Evolutionary conservation across 106 monocot species (phyloP), one percentile per base, ranked within the genome.

Genomic region (Apostasia shenzhenica): DNA sequence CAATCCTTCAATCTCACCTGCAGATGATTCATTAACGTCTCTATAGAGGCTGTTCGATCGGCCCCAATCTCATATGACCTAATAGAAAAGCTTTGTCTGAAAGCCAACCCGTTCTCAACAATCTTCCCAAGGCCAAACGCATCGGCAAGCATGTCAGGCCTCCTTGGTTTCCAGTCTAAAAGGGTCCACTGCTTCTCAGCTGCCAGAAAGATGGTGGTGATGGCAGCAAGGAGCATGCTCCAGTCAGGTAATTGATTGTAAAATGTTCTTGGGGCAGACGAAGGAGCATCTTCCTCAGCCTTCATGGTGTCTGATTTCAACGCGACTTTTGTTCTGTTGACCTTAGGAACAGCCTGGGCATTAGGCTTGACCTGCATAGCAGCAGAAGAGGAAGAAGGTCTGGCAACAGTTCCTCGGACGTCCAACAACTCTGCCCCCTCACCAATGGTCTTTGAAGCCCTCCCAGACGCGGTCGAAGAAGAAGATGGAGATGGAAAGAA

Each of bases 21-120:
- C 60, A 97, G 65, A 86, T 92, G 92, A 76, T 97, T 97, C 92
- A 97, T 92, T 64, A 92, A 70, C 9, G 95, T 89, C 67, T 97
- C 92, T 79, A 97, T 97, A 73, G 95, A 97, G n/a, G 92, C 88
- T 8, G 89, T 89, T 39, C 70, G 60, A 86, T 97, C 92, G 1
- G 86, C 92, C 57, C 88, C 88, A 72, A 85, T 80, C 71, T 82
- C 88, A 67, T 89, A 89, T 4, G 85, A 85, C 63, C 88, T 63
- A 6, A 85, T 82, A 37, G 85, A 82, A 51, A 89, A 89, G 67
- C 72, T 80, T 76, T 89, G 85, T 66, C 79, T 82, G 66, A 77
- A 82, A 12, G 74, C 74, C 47, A 82, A 55, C 47, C 82, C 72
- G 63, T 77, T 77, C 61, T 82, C 67, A 47, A 85, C 68, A 8